A percentile compares a stretch with the other conserved stretches of the same genome.
phyloP scores from a whole-genome alignment of 2,329 filamentous ascomycete species.

The Westerdykella sp. region DNA sequence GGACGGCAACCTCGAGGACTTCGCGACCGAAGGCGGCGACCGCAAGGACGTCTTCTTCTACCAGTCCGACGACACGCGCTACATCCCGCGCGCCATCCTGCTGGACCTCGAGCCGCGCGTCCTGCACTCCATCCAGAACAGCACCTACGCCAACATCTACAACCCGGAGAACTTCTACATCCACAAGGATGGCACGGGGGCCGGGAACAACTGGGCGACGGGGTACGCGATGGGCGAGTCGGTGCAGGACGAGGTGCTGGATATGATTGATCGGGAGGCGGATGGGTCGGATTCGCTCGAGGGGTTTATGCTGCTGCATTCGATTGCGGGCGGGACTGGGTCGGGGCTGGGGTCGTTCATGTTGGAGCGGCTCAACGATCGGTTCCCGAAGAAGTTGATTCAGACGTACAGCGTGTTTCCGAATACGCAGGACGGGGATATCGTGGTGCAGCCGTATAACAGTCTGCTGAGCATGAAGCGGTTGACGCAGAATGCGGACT shows the following conservation, averaged over 20 bases:
- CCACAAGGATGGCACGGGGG: constrained; percentile 85
- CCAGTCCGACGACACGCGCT: constrained; percentile 94
- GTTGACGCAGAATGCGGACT: constrained; percentile 92
- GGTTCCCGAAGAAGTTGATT: constrained; percentile 97
- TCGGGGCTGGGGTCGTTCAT: constrained; percentile 94
- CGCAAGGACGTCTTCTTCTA: constrained; percentile 99
- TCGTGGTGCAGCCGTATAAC: constrained; percentile 98
- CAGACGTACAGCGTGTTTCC: constrained; percentile 99
- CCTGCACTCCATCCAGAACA: constrained; percentile 86
- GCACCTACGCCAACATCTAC: constrained; percentile 97
- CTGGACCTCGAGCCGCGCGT: constrained; percentile 91
- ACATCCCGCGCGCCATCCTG: constrained; percentile 92
- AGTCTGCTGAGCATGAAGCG: constrained; percentile 86
- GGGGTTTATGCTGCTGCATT: constrained; percentile 98
- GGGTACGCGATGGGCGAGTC: constrained; percentile 89
- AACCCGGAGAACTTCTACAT: constrained; percentile 99
- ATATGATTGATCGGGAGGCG: constrained; percentile 98
- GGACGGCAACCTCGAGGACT: constrained; percentile 94
- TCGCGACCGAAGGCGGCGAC: constrained; percentile 94
- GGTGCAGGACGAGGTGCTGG: constrained; percentile 94
- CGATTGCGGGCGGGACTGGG: constrained; percentile 93
- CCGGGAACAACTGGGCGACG: constrained; percentile 97
- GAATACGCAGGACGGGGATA: constrained; percentile 82
- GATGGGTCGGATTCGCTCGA: constrained; percentile 97
- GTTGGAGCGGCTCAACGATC: constrained; percentile 89